Conservation (phyloP, 2,329 filamentous ascomycete genomes). For the Epichloe brachyelytri region DNA sequence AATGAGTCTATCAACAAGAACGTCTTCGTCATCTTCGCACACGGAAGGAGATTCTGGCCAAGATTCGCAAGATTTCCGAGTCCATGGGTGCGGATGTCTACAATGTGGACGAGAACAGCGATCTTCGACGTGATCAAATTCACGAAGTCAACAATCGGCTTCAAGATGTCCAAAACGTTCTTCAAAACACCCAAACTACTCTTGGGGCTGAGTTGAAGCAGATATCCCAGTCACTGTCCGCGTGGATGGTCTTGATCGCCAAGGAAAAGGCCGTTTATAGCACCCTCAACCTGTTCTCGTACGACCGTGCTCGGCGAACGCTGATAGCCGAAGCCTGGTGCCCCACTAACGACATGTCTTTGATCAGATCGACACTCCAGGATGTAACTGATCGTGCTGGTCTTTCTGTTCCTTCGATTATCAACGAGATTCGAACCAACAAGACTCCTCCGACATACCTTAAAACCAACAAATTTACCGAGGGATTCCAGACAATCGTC, state of each 20-base stretch:
- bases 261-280: constrained; percentile 98
- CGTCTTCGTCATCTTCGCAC: constrained; percentile 97
- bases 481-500: constrained; percentile 97
- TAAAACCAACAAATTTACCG: constrained; percentile 97
- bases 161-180: constrained; percentile 79
- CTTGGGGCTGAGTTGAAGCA: constrained; percentile 86
- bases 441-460: constrained; percentile 96
- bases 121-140: constrained; percentile 87
- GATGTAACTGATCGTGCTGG: constrained; percentile 95
- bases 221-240: constrained; percentile 82
- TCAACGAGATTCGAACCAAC: constrained; percentile 94
- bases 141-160: constrained; percentile 93
- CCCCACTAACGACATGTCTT: constrained; percentile 75
- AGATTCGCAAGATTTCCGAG: constrained; percentile 98
- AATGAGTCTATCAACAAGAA: constrained; percentile 94
- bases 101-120: constrained; percentile 93
- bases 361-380: constrained; percentile 86
- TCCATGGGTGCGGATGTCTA: constrained; percentile 93
- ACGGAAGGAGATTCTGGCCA: constrained; percentile 95
- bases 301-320: constrained; percentile 88
- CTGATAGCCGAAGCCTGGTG: constrained; percentile 97
- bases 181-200: constrained; percentile 89
- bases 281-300: constrained; percentile 90
- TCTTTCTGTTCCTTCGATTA: constrained; percentile 92
- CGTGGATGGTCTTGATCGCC: constrained; percentile 95